phyloP scores from a whole-genome alignment of 495 filamentous ascomycete genomes.

The Mytilinidion resinicola region DNA sequence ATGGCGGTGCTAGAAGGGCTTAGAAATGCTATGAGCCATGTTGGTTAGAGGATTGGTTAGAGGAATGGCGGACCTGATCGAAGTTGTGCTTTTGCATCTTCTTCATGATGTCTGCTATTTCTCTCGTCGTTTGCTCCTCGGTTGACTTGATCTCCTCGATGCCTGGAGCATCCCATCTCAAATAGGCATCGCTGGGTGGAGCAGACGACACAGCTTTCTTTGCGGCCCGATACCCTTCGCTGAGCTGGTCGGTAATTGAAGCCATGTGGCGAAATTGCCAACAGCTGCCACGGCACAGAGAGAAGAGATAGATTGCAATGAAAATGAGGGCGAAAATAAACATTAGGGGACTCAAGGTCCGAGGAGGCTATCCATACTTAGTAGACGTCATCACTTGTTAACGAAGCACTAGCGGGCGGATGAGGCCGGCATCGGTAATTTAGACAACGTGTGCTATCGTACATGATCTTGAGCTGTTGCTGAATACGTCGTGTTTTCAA shows the following conservation, averaged over 20 bases:
- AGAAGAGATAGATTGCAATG: no score
- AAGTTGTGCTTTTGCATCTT: conserved; percentile 29
- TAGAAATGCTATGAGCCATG: background rate
- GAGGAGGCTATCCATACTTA: no score
- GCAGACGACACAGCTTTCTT: conserved; percentile 16
- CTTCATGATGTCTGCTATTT: conserved; percentile 27
- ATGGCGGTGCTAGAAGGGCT: conserved; percentile 19
- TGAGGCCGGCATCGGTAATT: no score
- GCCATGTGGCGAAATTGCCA: background rate
- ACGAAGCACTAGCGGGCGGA: no score
- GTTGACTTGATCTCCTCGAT: conserved; percentile 18
- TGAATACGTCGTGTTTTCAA: background rate
- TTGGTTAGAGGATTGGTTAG: no score
- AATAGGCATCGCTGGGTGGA: conserved; percentile 11
- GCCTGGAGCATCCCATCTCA: conserved; percentile 19
- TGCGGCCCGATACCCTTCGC: conserved; percentile 1
- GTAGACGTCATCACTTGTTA: background rate
- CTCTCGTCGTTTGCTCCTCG: conserved; percentile 14
- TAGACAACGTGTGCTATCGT: no score
- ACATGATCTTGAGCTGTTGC: no score
- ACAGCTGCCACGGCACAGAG: background rate
- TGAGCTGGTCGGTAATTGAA: conserved; percentile 7
- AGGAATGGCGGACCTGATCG: background rate
- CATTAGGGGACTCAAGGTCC: background rate
- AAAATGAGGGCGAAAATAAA: background rate